Evolutionary conservation across 2,329 filamentous ascomycete genomes (phyloP).

Genomic region (Pseudogymnoascus pannorum): DNA sequence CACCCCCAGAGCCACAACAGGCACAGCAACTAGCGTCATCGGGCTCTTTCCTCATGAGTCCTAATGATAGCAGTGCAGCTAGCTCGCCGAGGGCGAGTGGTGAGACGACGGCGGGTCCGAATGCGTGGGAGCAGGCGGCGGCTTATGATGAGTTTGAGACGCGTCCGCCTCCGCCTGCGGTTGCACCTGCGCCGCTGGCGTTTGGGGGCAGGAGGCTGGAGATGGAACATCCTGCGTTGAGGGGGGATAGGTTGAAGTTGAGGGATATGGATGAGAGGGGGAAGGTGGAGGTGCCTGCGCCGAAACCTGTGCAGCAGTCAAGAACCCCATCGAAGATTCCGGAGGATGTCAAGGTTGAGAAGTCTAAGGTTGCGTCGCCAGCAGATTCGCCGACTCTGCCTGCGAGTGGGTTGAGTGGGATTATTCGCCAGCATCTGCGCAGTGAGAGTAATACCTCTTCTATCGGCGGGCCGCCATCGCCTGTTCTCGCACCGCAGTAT

Average conservation of each 20-base stretch:
- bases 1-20: background rate
- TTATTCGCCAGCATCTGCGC: slow-evolving; percentile 79
- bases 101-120: background rate
- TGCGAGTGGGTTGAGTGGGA: slow-evolving; percentile 65
- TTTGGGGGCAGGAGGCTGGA: background rate
- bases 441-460: slow-evolving; percentile 77
- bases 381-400: slow-evolving; percentile 74
- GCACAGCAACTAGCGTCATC: background rate
- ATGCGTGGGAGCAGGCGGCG: slow-evolving; percentile 23
- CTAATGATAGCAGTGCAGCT: background rate
- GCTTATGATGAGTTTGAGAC: background rate
- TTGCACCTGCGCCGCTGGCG: background rate
- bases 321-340: background rate
- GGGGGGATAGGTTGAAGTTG: background rate
- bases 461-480: slow-evolving; percentile 52
- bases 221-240: background rate
- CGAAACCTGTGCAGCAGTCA: background rate
- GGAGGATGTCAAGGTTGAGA: background rate
- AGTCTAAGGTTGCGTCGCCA: slow-evolving; percentile 7
- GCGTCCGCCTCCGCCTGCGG: background rate
- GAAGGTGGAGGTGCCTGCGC: background rate
- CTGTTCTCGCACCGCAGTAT: slow-evolving; percentile 35
- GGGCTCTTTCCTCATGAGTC: background rate
- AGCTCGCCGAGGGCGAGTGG: background rate
- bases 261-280: background rate